phyloP scores from a whole-genome alignment of 352 stramenopile genomes.

The Phytopythium cucurbitacearum region DNA sequence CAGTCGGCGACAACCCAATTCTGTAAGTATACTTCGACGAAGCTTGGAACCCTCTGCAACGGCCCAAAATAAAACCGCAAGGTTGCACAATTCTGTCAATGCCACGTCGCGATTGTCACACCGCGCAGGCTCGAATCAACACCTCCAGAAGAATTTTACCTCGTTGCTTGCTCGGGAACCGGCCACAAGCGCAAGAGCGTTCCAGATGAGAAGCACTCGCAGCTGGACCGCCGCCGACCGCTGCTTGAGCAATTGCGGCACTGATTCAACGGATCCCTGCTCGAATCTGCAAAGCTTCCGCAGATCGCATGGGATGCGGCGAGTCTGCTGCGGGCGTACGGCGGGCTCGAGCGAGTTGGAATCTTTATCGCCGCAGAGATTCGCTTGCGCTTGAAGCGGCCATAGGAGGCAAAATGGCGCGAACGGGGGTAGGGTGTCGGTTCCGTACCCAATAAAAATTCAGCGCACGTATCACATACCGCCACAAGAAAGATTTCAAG shows the following conservation, averaged over 20 bases:
- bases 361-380: slow-evolving; percentile 4
- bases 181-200: no score
- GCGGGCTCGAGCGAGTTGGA: not conserved
- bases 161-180: no score
- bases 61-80: not conserved
- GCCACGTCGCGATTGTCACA: slow-evolving; percentile 9
- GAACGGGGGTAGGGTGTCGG: slow-evolving; percentile 2
- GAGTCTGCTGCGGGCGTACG: not conserved
- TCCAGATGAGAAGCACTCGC: no score
- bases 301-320: no score
- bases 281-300: no score
- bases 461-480: slow-evolving; percentile 1
- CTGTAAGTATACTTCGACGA: no score
- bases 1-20: no score
- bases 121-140: slow-evolving; percentile 2
- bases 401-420: not conserved
- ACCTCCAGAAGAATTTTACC: slow-evolving; percentile 4
- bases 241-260: no score
- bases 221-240: no score
- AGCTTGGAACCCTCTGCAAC: no score
- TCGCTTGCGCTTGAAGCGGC: not conserved
- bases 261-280: no score
- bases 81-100: not conserved
- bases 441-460: slow-evolving; percentile 6
- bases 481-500: not conserved